Conservation (phyloP, 225 moss, liverwort and hornwort species). For the Marchantia paleacea region DNA sequence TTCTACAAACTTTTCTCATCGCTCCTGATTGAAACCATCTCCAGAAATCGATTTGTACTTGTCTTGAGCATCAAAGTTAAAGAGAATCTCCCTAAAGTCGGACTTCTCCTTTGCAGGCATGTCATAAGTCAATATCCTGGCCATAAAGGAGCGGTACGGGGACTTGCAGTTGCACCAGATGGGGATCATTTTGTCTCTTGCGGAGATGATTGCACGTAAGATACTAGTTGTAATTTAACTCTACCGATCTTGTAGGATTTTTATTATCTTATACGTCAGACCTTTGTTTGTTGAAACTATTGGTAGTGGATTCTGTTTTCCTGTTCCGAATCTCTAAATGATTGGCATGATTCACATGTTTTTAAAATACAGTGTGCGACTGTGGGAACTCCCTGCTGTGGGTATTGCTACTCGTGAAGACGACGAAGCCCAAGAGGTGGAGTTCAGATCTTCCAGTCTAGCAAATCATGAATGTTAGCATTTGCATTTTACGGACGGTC, state of each 20-base stretch:
- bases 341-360: neutral
- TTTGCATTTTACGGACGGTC: no score
- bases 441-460: neutral
- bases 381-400: conserved; percentile 78
- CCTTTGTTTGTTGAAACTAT: neutral
- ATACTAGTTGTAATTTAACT: neutral
- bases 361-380: conserved; percentile 61
- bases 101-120: conserved; percentile 44
- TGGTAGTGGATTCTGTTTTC: no score
- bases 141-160: conserved; percentile 84
- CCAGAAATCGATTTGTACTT: neutral
- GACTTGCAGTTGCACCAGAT: conserved; percentile 74
- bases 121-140: conserved; percentile 76
- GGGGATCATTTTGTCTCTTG: conserved; percentile 85
- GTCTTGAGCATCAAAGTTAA: neutral
- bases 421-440: conserved; percentile 68
- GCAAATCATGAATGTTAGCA: neutral
- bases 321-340: no score
- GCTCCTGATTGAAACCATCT: neutral
- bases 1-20: neutral
- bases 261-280: neutral
- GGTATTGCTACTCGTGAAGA: conserved; percentile 67
- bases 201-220: conserved; percentile 97
- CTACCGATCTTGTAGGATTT: neutral
- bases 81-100: neutral